Conservation (phyloP, 768 basidiomycete genomes). For the Sutorius australiensis region DNA sequence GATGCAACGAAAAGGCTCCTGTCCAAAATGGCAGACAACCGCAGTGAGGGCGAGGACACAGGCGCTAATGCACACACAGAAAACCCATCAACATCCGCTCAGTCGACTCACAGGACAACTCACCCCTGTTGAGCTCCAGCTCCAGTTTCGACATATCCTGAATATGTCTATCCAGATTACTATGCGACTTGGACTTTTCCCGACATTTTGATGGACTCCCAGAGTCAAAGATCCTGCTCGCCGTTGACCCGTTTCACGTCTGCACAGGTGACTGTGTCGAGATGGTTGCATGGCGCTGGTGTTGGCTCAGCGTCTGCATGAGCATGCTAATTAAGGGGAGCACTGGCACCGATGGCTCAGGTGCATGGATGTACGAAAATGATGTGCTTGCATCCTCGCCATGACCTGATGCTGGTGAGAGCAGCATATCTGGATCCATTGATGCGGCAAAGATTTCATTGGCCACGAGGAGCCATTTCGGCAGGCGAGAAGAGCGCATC, state of each 20-base stretch:
- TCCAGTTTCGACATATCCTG: constrained; percentile 62
- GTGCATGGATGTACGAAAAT: constrained; percentile 18
- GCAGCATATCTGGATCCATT: constrained; percentile 12
- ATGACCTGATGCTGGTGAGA: constrained; percentile 20
- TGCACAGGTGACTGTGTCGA: constrained; percentile 58
- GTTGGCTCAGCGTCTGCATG: constrained; percentile 34
- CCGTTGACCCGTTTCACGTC: constrained; percentile 18
- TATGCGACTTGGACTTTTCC: constrained; percentile 66
- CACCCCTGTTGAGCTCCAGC: constrained; percentile 61
- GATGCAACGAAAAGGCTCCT: constrained; percentile 64
- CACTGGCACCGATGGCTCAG: constrained; percentile 20
- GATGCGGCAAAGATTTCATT: constrained; percentile 63
- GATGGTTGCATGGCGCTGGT: constrained; percentile 67
- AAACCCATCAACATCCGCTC: constrained; percentile 2
- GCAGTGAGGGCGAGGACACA: constrained; percentile 39
- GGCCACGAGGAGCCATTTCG: constrained; percentile 59
- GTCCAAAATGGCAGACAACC: constrained; percentile 66
- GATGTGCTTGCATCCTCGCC: constrained; percentile 18
- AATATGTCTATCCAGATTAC: constrained; percentile 63
- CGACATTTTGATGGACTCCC: constrained; percentile 59
- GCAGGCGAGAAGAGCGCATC: constrained; percentile 42
- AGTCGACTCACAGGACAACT: constrained; percentile 27
- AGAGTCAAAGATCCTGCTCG: constrained; percentile 35
- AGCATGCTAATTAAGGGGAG: constrained; percentile 18
- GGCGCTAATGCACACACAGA: constrained; percentile 26